A percentile compares a stretch with the other conserved stretches of the same genome.
Evolutionary conservation across 2,329 filamentous ascomycete genomes (phyloP).

Genomic region (Geoglossum cookeanum): DNA sequence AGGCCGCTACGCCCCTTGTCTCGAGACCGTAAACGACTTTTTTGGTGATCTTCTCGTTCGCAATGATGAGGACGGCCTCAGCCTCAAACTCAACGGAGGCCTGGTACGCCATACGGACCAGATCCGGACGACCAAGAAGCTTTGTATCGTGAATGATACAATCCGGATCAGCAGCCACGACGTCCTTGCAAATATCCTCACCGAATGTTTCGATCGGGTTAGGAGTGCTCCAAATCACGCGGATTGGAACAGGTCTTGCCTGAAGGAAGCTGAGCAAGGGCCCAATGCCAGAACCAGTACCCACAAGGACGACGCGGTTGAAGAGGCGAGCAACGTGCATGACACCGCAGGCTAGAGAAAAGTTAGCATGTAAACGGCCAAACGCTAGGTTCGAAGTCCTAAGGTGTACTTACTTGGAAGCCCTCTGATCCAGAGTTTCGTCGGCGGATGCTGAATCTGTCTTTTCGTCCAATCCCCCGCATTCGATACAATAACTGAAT

Average conservation of each 20-base stretch:
- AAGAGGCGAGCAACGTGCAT: constrained; percentile 49
- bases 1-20: constrained; percentile 44
- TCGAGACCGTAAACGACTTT: constrained; percentile 52
- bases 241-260: constrained; percentile 28
- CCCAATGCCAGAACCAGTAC: constrained; percentile 55
- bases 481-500: constrained; percentile 51
- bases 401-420: constrained; percentile 33
- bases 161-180: constrained; percentile 37
- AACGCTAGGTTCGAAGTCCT: background rate
- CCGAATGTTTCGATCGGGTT: constrained; percentile 45
- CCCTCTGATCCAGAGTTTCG: constrained; percentile 47
- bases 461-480: constrained; percentile 56
- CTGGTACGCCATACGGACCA: constrained; percentile 35
- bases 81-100: constrained; percentile 28
- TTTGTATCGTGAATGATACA: constrained; percentile 51
- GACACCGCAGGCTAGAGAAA: constrained; percentile 28
- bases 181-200: constrained; percentile 31
- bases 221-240: constrained; percentile 51
- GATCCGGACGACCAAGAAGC: constrained; percentile 37
- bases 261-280: constrained; percentile 42
- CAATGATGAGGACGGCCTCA: constrained; percentile 56
- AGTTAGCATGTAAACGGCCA: background rate
- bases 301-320: constrained; percentile 43
- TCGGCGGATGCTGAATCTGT: constrained; percentile 42
- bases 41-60: constrained; percentile 47